A percentile compares a stretch with the other conserved stretches of the same genome.
phyloP scores from a whole-genome alignment of 805 yeast genomes.

The Dipodascus geniculatus region DNA sequence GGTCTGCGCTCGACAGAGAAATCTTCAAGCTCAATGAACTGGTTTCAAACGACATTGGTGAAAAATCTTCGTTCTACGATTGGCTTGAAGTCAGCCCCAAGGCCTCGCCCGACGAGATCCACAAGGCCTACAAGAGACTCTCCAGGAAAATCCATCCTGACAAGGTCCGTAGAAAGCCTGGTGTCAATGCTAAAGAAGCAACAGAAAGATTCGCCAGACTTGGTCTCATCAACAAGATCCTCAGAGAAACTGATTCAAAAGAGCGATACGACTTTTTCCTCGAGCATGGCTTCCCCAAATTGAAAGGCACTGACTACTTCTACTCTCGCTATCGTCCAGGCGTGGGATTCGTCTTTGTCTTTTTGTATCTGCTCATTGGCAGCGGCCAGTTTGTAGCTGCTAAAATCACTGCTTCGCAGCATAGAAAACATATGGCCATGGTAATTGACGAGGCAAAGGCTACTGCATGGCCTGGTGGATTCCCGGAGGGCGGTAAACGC shows the following conservation, averaged over 20 bases:
- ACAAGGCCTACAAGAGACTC: constrained; percentile 45
- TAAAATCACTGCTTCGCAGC: constrained; percentile 42
- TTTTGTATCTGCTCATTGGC: constrained; percentile 41
- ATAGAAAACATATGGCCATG: constrained; percentile 39
- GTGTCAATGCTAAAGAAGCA: constrained; percentile 29
- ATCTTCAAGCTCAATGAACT: constrained; percentile 63
- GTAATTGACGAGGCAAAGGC: constrained; percentile 23
- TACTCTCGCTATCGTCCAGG: constrained; percentile 61
- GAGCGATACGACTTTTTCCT: constrained; percentile 78
- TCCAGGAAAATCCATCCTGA: constrained; percentile 81
- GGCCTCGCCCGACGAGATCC: constrained; percentile 21
- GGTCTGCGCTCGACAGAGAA: constrained; percentile 66
- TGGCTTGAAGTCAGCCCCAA: constrained; percentile 31
- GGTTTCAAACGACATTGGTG: constrained; percentile 50
- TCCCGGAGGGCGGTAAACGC: constrained; percentile 16
- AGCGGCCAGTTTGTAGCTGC: constrained; percentile 47
- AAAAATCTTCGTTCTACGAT: constrained; percentile 51
- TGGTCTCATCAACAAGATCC: constrained; percentile 61
- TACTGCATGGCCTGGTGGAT: constrained; percentile 23
- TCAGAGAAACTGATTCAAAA: constrained; percentile 47
- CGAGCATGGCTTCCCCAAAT: constrained; percentile 74
- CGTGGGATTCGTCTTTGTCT: constrained; percentile 35
- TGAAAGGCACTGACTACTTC: constrained; percentile 56
- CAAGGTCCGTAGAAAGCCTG: constrained; percentile 31
- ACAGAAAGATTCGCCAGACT: constrained; percentile 68